Percentiles rank a stretch among this genome's conserved stretches.
Conservation (phyloP, 371 early-diverging fungal genomes). For the Fennellomyces sp. region DNA sequence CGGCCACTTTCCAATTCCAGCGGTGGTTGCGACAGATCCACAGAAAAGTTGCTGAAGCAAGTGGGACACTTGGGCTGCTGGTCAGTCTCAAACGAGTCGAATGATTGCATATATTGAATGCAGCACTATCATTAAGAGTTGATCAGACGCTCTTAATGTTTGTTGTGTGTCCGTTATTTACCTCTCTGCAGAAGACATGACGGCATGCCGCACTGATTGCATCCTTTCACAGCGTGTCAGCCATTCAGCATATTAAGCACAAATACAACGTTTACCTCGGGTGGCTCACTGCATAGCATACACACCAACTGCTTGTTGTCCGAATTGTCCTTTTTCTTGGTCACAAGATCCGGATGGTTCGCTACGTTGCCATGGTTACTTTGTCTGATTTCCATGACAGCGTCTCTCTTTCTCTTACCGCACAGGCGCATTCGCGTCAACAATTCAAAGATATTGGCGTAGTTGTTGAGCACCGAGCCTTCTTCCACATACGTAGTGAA, state of each 20-base stretch:
- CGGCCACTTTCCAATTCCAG: slow-evolving; percentile 35
- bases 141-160: not conserved
- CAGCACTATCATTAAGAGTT: slow-evolving; percentile 26
- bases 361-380: too few species aligned
- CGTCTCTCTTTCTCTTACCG: slow-evolving; percentile 25
- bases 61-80: slow-evolving; percentile 77
- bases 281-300: slow-evolving; percentile 84
- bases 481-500: slow-evolving; percentile 87
- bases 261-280: slow-evolving; percentile 29
- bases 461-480: slow-evolving; percentile 92
- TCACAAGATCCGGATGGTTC: slow-evolving; percentile 90
- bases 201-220: slow-evolving; percentile 90
- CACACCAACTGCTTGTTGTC: slow-evolving; percentile 74
- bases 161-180: slow-evolving; percentile 11
- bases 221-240: too few species aligned
- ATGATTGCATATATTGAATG: slow-evolving; percentile 42
- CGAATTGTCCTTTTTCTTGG: slow-evolving; percentile 46
- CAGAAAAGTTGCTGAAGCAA: slow-evolving; percentile 79
- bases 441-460: slow-evolving; percentile 90
- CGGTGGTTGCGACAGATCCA: slow-evolving; percentile 81
- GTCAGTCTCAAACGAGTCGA: slow-evolving; percentile 27
- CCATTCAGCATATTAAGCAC: not conserved
- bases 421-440: slow-evolving; percentile 73
- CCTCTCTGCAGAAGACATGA: slow-evolving; percentile 88
- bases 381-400: too few species aligned